A percentile compares a stretch with the other conserved stretches of the same genome.
Conservation (phyloP, 139 green algal genomes). For the Micractinium conductrix region DNA sequence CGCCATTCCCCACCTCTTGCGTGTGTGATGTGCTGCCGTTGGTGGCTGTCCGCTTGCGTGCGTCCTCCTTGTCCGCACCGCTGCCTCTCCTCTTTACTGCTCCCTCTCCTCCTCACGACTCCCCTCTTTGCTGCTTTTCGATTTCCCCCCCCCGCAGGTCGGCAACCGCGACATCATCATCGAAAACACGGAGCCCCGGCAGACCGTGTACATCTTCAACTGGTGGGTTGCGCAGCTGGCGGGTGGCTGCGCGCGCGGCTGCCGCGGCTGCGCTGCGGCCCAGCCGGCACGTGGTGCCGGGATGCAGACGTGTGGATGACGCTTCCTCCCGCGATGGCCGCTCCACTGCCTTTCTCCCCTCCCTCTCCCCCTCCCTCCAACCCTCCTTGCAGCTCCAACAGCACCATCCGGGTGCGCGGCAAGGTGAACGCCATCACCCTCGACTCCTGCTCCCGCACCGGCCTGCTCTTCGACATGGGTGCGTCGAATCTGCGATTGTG, state of each 20-base stretch:
- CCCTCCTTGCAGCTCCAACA: background rate
- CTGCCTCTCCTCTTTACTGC: too few species aligned
- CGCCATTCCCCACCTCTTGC: background rate
- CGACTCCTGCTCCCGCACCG: slow-evolving; percentile 85
- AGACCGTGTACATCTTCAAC: slow-evolving; percentile 93
- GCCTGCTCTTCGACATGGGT: slow-evolving; percentile 90
- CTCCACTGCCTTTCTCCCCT: background rate
- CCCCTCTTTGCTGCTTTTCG: background rate
- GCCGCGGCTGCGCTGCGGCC: too few species aligned
- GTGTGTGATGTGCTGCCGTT: too few species aligned
- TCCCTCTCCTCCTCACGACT: background rate
- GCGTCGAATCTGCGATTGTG: too few species aligned
- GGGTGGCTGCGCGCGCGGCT: too few species aligned
- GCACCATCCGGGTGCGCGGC: slow-evolving; percentile 76
- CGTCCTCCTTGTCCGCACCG: too few species aligned
- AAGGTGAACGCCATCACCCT: slow-evolving; percentile 96
- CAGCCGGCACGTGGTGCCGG: too few species aligned
- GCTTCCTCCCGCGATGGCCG: too few species aligned
- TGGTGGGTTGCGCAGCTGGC: too few species aligned
- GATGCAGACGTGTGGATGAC: too few species aligned
- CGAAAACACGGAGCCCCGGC: slow-evolving; percentile 71
- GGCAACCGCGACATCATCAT: slow-evolving; percentile 75
- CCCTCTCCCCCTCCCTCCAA: background rate
- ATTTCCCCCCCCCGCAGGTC: background rate
- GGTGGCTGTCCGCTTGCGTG: too few species aligned